These are phyloP conservation scores for Phyllostachys edulis DNA, from an alignment of 176 grass and related monocot species.

Conservation along the genomic window DNA sequence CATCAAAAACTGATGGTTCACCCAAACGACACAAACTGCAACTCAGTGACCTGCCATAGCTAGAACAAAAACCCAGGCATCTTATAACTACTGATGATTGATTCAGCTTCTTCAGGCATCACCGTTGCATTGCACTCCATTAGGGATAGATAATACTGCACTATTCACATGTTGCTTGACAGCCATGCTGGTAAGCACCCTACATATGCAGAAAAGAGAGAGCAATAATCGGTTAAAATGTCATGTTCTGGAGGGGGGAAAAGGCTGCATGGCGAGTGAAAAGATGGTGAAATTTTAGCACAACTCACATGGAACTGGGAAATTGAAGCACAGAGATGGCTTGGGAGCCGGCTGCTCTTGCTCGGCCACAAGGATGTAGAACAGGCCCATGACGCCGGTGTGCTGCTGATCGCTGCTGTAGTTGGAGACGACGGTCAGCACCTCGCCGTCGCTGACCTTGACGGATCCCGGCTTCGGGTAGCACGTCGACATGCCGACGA, in stretches of 20 bases:
- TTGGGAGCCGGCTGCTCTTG: slow-evolving; percentile 1
- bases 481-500: slow-evolving; percentile 83
- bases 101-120: neutral
- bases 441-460: slow-evolving; percentile 56
- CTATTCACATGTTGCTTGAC: slow-evolving; percentile 34
- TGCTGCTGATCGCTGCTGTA: slow-evolving; percentile 71
- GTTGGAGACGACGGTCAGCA: slow-evolving; percentile 72
- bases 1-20: neutral
- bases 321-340: slow-evolving; percentile 35
- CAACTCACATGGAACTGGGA: slow-evolving; percentile 52
- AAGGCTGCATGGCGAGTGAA: neutral
- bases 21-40: neutral
- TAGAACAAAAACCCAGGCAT: neutral
- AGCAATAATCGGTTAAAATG: neutral
- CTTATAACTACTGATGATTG: neutral
- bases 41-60: neutral
- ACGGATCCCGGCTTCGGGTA: slow-evolving; percentile 67
- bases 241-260: neutral
- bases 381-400: slow-evolving; percentile 78
- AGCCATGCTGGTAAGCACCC: slow-evolving; percentile 49
- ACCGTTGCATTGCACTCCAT: neutral
- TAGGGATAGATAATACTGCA: neutral
- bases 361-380: slow-evolving; percentile 88
- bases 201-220: neutral
- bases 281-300: neutral